These are phyloP conservation scores for Aspergillus chevalieri DNA, from an alignment of 2,329 filamentous ascomycete genomes.

Conservation along the genomic window DNA sequence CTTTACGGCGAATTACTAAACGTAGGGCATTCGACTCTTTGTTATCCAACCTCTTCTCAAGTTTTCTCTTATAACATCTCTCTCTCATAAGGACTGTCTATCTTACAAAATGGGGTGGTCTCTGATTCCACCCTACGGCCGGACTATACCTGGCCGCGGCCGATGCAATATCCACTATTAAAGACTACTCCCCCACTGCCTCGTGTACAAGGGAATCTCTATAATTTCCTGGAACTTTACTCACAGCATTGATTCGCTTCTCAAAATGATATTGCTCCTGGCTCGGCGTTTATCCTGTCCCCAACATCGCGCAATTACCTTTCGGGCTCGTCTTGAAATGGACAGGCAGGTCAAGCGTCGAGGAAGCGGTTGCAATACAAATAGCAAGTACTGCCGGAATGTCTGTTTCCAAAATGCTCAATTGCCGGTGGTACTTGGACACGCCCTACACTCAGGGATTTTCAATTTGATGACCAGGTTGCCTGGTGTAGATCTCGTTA, in stretches of 20 bases:
- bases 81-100: no score
- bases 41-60: no score
- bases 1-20: no score
- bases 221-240: constrained; percentile 23
- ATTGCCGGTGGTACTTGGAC: constrained; percentile 27
- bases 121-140: constrained; percentile 17
- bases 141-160: constrained; percentile 23
- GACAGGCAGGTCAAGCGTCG: constrained; percentile 29
- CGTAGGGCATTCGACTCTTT: no score
- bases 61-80: no score
- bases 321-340: constrained; percentile 38
- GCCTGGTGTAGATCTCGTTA: constrained; percentile 26
- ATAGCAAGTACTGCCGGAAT: constrained; percentile 30
- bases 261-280: constrained; percentile 27
- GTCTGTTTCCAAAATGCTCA: constrained; percentile 28
- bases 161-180: constrained; percentile 10
- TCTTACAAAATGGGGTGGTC: constrained; percentile 4
- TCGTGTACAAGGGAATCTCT: constrained; percentile 9
- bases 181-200: constrained; percentile 20
- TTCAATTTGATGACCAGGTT: constrained; percentile 41
- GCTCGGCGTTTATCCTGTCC: constrained; percentile 18
- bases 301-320: constrained; percentile 27
- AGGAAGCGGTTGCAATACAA: constrained; percentile 33
- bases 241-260: constrained; percentile 24
- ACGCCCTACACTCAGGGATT: constrained; percentile 13